These are phyloP conservation scores for Fusarium sp. DNA, from an alignment of 2,329 filamentous ascomycete genomes.

Conservation along the genomic window DNA sequence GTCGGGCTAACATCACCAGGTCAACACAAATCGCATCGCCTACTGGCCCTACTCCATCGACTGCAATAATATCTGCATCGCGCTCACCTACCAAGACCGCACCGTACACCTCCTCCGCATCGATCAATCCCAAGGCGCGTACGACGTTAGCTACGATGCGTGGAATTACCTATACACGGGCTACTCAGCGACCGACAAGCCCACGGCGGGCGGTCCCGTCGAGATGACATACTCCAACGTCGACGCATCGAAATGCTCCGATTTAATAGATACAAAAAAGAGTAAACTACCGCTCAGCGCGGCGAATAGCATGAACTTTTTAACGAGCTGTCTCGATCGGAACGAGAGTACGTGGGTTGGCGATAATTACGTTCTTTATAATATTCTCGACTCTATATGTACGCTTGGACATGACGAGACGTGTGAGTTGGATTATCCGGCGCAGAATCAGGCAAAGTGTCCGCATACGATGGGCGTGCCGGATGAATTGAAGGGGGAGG, in stretches of 20 bases:
- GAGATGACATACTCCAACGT: conserved; percentile 62
- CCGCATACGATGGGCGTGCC: conserved; percentile 56
- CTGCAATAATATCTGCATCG: conserved; percentile 69
- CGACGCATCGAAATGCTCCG: conserved; percentile 59
- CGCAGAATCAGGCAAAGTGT: conserved; percentile 60
- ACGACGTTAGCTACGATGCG: conserved; percentile 72
- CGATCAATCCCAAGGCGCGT: conserved; percentile 67
- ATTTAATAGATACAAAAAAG: conserved; percentile 60
- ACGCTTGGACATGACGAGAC: conserved; percentile 60
- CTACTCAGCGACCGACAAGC: conserved; percentile 59
- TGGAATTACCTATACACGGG: conserved; percentile 71
- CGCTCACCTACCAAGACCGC: conserved; percentile 62
- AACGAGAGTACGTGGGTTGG: conserved; percentile 59
- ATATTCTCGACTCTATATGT: conserved; percentile 64
- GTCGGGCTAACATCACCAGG: conserved; percentile 30
- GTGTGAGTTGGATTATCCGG: conserved; percentile 59
- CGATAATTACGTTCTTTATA: conserved; percentile 62
- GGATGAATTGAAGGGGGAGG: conserved; percentile 51
- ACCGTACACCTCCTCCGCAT: conserved; percentile 69
- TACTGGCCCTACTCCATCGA: conserved; percentile 69
- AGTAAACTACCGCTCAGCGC: conserved; percentile 59
- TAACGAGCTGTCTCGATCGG: conserved; percentile 59
- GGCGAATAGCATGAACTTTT: conserved; percentile 65
- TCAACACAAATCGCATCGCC: conserved; percentile 70
- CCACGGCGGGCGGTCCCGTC: conserved; percentile 61